These are phyloP conservation scores for Oryza australiensis DNA, from an alignment of 176 grass and related monocot species.

Conservation along the genomic window DNA sequence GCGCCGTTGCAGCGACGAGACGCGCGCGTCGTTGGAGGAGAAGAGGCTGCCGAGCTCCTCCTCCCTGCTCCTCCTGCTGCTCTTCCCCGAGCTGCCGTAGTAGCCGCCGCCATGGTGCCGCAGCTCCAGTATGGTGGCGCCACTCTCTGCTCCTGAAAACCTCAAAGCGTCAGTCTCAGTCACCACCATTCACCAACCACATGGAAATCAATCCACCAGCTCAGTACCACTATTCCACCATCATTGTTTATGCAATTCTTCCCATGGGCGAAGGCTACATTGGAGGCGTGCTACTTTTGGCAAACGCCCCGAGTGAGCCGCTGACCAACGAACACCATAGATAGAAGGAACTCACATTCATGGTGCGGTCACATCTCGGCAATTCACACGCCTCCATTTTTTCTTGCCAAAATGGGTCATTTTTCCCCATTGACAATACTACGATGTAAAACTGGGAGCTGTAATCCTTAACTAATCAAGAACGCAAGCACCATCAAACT, in stretches of 20 bases:
- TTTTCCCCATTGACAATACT: background rate
- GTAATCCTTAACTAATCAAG: background rate
- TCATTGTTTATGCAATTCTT: constrained; percentile 31
- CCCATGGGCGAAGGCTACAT: constrained; percentile 25
- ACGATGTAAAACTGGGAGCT: background rate
- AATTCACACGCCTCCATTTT: background rate
- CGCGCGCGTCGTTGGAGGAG: constrained; percentile 49
- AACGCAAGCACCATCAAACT: background rate
- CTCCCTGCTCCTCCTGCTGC: background rate
- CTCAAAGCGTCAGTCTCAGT: background rate
- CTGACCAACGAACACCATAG: background rate
- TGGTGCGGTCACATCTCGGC: background rate
- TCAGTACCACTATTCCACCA: constrained; percentile 38
- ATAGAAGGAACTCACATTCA: constrained; percentile 1
- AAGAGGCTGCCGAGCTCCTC: constrained; percentile 12
- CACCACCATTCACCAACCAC: background rate
- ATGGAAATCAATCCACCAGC: constrained; percentile 17
- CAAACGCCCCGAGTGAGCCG: constrained; percentile 2
- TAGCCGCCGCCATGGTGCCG: constrained; percentile 38
- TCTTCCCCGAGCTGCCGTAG: constrained; percentile 14
- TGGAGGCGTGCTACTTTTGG: constrained; percentile 51
- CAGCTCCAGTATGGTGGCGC: constrained; percentile 60
- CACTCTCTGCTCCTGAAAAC: constrained; percentile 40
- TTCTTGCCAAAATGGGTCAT: background rate
- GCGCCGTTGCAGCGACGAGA: constrained; percentile 51